Percentiles rank a stretch among this genome's conserved stretches.
These are phyloP conservation scores for Neurospora sp. DNA, from an alignment of 2,329 filamentous ascomycete genomes.

Conservation along the genomic window DNA sequence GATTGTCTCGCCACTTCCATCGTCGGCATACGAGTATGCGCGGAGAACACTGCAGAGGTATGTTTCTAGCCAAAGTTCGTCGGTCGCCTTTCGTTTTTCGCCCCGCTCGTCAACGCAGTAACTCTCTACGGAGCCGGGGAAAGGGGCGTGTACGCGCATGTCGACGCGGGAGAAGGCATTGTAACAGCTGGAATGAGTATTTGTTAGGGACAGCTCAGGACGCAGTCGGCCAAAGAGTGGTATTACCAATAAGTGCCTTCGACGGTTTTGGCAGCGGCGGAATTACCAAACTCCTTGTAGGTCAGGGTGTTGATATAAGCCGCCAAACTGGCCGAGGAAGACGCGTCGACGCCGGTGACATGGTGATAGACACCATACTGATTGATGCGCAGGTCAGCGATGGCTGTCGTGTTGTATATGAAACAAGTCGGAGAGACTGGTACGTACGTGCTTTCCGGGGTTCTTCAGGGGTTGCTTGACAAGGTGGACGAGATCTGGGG, in stretches of 20 bases:
- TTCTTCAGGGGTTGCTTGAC: conserved; percentile 61
- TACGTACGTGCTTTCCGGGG: conserved; percentile 43
- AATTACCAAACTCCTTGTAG: conserved; percentile 74
- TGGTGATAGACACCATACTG: conserved; percentile 94
- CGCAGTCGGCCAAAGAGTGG: neutral
- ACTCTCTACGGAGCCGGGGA: conserved; percentile 90
- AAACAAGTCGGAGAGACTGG: neutral
- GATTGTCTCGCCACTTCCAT: conserved; percentile 87
- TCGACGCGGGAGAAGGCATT: conserved; percentile 98
- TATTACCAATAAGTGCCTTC: conserved; percentile 85
- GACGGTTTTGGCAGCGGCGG: conserved; percentile 70
- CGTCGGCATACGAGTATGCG: conserved; percentile 93
- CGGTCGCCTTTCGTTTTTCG: conserved; percentile 85
- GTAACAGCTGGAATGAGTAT: conserved; percentile 56
- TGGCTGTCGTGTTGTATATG: conserved; percentile 9
- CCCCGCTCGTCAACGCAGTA: conserved; percentile 97
- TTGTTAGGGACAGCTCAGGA: conserved; percentile 3
- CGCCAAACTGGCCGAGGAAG: conserved; percentile 89
- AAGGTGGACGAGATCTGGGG: conserved; percentile 90
- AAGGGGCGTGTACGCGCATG: conserved; percentile 97
- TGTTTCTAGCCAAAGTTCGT: conserved; percentile 93
- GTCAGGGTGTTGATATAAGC: conserved; percentile 98
- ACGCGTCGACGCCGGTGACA: conserved; percentile 93
- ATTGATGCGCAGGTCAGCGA: neutral
- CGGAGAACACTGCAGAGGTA: conserved; percentile 91